Evolutionary conservation across 257 asterid species (phyloP).

Genomic region (Paulownia fortunei): DNA sequence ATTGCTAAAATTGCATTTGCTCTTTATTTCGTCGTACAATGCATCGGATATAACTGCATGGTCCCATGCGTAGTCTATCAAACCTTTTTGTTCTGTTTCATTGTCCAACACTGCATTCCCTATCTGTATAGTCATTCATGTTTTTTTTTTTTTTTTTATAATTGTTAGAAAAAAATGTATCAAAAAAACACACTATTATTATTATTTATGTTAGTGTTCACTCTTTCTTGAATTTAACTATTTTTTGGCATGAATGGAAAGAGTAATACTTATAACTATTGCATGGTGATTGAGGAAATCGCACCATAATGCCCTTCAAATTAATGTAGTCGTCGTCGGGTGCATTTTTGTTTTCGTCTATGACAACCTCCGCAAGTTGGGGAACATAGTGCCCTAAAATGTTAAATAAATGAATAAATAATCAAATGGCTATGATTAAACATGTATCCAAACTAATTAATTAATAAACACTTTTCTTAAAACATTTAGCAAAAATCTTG

Average conservation of each 20-base stretch:
- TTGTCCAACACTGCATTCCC: slow-evolving; percentile 89
- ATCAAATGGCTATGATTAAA: background rate
- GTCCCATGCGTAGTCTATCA: slow-evolving; percentile 92
- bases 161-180: no score
- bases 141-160: no score
- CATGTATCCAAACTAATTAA: background rate
- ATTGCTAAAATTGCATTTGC: slow-evolving; percentile 58
- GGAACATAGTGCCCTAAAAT: slow-evolving; percentile 88
- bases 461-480: background rate
- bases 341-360: slow-evolving; percentile 54
- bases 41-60: slow-evolving; percentile 88
- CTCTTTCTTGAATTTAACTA: no score
- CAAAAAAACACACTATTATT: no score
- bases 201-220: no score
- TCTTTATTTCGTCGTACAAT: slow-evolving; percentile 52
- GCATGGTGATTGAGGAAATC: background rate
- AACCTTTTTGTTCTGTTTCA: slow-evolving; percentile 77
- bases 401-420: no score
- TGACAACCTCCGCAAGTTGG: slow-evolving; percentile 66
- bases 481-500: background rate
- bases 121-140: slow-evolving; percentile 46
- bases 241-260: no score
- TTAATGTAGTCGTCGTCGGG: slow-evolving; percentile 43
- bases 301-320: slow-evolving; percentile 79
- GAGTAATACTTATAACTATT: background rate